Percentiles rank a stretch among this genome's conserved stretches.
Evolutionary conservation across 306 rosid species (phyloP).

Genomic region (Vachellia collinsii): DNA sequence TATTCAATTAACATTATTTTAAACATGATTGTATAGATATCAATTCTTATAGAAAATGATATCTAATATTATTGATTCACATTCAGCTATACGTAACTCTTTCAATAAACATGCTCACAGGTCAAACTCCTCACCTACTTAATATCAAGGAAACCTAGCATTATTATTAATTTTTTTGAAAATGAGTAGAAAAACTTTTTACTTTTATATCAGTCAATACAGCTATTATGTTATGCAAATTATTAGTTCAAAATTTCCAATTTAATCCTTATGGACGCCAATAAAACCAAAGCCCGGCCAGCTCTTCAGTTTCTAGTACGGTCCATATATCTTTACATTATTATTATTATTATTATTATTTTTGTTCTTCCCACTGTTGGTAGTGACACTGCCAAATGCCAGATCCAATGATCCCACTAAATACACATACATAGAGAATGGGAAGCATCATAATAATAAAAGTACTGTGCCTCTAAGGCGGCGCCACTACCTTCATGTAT

Average conservation of each 20-base stretch:
- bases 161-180: too few relatives aligned
- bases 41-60: too few relatives aligned
- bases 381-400: conserved; percentile 16
- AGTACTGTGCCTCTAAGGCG: neutral
- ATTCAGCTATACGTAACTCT: too few relatives aligned
- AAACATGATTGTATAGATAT: too few relatives aligned
- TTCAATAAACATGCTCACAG: too few relatives aligned
- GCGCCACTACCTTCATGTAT: neutral
- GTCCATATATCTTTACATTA: neutral
- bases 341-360: neutral
- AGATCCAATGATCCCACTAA: conserved; percentile 18
- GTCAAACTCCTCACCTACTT: too few relatives aligned
- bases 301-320: neutral
- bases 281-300: too few relatives aligned
- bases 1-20: too few relatives aligned
- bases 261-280: neutral
- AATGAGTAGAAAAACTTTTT: too few relatives aligned
- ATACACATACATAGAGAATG: neutral
- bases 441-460: neutral
- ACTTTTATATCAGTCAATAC: too few relatives aligned
- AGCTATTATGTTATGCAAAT: neutral
- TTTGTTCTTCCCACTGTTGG: conserved; percentile 7
- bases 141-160: too few relatives aligned
- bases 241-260: neutral
- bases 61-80: too few relatives aligned